Base-by-base conservation (phyloP, 768 basidiomycete genomes). In the Mycena latifolia region DNA sequence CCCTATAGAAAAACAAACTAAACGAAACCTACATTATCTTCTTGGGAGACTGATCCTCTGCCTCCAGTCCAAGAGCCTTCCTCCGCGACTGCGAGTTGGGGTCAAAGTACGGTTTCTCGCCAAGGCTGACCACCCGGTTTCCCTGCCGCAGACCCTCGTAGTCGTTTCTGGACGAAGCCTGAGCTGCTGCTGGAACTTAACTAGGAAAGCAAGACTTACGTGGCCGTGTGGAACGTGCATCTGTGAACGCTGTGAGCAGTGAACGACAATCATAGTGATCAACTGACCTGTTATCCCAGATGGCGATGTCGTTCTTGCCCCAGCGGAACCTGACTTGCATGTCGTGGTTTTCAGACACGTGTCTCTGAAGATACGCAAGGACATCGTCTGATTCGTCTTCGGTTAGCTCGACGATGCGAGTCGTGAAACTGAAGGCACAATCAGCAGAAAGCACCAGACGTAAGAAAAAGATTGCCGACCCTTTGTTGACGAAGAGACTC, bases 271-370 rank as follows among this genome's bases (percentile, higher is more conserved):
- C n/a, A 31, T 33, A 10, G n/a, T n/a, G 35, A 55, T 17, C 10
- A 41, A 11, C 53, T 37, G 29, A 77, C 46, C 87, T 75, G 71
- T 89, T 89, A 61, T 88, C 87, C 88, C 88, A 89, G 69, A 89
- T 86, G 0, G 88, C 88, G 27, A 89, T 72, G 59, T 85, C 85
- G 69, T 87, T 82, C 43, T 72, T 70, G 35, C 76, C 73, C 87
- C 88, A 89, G 22, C 81, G 81, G 79, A 79, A 86, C 27, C 85
- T 78, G 47, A 79, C 78, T 67, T 86, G 86, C 20, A 88, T 74
- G 73, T 89, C 87, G 69, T 89, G 88, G 76, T 88, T 89, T 70
- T 88, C 83, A 1, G 85, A 73, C 58, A 87, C 75, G 65, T 86
- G 86, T 12, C 80, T 76, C 61, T 77, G 77, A n/a, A 89, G 77